Conservation (phyloP, 371 early-diverging fungal species). For the Lichtheimia corymbifera region DNA sequence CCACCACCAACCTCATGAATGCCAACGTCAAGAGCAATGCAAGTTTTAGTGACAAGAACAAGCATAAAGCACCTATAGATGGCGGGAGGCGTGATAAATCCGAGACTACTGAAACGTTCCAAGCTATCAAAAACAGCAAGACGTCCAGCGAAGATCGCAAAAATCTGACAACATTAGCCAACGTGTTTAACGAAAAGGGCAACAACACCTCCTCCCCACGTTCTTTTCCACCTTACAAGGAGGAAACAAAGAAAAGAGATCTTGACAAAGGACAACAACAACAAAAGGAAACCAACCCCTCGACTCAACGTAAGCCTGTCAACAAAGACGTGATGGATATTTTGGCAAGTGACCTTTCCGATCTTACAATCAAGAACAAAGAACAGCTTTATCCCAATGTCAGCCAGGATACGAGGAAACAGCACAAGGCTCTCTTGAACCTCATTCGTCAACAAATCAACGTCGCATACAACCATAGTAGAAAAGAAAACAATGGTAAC, state of each 20-base stretch:
- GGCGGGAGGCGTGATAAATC: slow-evolving; percentile 17
- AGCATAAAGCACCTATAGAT: slow-evolving; percentile 9
- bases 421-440: not conserved
- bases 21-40: not conserved
- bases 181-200: slow-evolving; percentile 16
- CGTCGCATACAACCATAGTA: not conserved
- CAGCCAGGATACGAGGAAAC: not conserved
- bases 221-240: not conserved
- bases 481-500: too few relatives aligned
- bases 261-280: not conserved
- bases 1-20: slow-evolving; percentile 28
- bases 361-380: slow-evolving; percentile 7
- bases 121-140: slow-evolving; percentile 15
- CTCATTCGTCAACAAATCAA: slow-evolving; percentile 12
- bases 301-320: not conserved
- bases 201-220: not conserved
- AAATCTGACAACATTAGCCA: slow-evolving; percentile 28
- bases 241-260: not conserved
- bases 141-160: slow-evolving; percentile 23
- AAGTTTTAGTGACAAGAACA: not conserved
- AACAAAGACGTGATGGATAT: slow-evolving; percentile 17
- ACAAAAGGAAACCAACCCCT: not conserved
- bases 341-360: slow-evolving; percentile 11
- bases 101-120: slow-evolving; percentile 16
- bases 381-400: slow-evolving; percentile 3